Evolutionary conservation across 331 rosid genomes (phyloP).

Genomic region (Telfairia occidentalis): DNA sequence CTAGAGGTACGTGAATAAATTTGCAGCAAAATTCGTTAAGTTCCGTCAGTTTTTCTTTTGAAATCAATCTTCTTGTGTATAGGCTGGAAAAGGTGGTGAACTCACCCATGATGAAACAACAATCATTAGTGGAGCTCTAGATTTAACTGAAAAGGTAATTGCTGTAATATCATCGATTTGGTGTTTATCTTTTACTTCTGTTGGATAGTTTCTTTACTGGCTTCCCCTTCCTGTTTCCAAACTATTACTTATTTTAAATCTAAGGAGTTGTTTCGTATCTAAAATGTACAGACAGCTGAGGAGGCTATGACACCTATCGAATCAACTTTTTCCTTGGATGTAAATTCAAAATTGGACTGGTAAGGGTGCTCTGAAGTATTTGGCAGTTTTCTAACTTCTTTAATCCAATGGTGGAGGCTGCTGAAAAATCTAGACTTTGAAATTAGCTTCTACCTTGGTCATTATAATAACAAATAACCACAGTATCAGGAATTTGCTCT

Average conservation of each 20-base stretch:
- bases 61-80: constrained; percentile 10
- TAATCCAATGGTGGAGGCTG: not conserved
- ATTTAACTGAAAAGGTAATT: constrained; percentile 82
- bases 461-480: not conserved
- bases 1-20: constrained; percentile 49
- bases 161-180: not conserved
- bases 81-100: constrained; percentile 99
- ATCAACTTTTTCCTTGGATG: constrained; percentile 87
- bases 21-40: not conserved
- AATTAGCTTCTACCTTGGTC: not conserved
- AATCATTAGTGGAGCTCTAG: constrained; percentile 91
- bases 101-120: constrained; percentile 94
- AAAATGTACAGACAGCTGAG: constrained; percentile 65
- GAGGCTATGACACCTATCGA: constrained; percentile 98
- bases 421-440: not conserved
- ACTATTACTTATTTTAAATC: not conserved
- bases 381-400: not conserved
- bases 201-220: not conserved
- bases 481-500: not conserved
- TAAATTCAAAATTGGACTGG: constrained; percentile 92
- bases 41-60: constrained; percentile 1
- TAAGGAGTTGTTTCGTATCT: not conserved
- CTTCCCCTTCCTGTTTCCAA: not conserved
- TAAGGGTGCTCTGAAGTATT: constrained; percentile 26
- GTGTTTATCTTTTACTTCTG: not conserved